phyloP scores from a whole-genome alignment of 1,284 basidiomycete species.

The Ceratobasidium sp. region DNA sequence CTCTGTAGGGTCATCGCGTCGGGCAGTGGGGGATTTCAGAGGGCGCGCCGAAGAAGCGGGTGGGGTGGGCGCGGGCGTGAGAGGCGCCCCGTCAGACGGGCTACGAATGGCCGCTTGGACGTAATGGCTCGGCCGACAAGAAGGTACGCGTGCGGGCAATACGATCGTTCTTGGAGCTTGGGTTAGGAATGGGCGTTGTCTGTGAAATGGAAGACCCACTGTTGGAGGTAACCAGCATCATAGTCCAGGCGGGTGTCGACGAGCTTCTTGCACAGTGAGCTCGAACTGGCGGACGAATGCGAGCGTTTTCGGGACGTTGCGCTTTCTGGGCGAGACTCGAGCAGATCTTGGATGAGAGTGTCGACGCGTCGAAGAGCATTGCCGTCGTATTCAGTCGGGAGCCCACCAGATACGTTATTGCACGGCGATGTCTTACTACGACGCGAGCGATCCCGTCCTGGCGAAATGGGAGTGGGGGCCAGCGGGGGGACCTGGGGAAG shows the following conservation, averaged over 20 bases:
- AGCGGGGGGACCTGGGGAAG: constrained; percentile 19
- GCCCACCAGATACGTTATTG: constrained; percentile 12
- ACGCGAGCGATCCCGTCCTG: not conserved
- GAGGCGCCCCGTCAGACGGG: not conserved
- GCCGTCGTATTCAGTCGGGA: constrained; percentile 32
- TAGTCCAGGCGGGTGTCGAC: not conserved
- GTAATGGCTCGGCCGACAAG: not conserved
- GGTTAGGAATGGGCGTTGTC: not conserved
- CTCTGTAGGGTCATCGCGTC: not conserved
- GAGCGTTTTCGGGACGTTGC: not conserved
- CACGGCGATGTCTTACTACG: not conserved
- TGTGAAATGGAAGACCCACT: not conserved
- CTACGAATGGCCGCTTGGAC: not conserved
- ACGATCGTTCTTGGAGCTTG: not conserved
- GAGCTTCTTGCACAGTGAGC: not conserved
- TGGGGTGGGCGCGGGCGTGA: constrained; percentile 5
- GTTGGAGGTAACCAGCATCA: not conserved
- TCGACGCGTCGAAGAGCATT: constrained; percentile 14
- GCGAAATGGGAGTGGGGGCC: not conserved
- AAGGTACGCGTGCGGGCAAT: not conserved
- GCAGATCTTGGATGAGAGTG: constrained; percentile 7
- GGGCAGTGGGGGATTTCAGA: not conserved
- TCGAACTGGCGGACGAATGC: not conserved
- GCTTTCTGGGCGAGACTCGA: not conserved
- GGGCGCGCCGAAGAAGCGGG: not conserved